Conservation (phyloP, 106 monocot species). For the Acanthochlamys bracteata region DNA sequence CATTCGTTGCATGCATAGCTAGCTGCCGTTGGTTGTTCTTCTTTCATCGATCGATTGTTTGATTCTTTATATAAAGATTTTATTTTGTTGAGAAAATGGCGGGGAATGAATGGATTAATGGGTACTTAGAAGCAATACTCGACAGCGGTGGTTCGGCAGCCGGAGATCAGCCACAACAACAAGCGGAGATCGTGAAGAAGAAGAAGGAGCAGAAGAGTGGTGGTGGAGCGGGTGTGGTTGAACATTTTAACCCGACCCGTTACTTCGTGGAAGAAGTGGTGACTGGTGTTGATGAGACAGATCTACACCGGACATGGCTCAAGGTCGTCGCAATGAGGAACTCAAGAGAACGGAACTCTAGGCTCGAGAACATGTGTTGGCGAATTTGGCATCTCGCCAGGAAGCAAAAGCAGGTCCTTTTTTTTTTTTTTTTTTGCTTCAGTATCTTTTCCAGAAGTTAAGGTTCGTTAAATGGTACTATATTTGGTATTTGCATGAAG, state of each 20-base stretch:
- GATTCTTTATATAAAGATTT: no score
- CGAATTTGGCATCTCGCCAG: constrained; percentile 93
- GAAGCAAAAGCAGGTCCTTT: constrained; percentile 70
- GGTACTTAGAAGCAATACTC: constrained; percentile 94
- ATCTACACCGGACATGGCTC: constrained; percentile 91
- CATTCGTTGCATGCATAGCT: no score
- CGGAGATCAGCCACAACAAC: no score
- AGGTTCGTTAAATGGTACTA: no score
- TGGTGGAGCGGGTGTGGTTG: constrained; percentile 12
- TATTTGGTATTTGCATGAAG: no score
- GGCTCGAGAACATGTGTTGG: constrained; percentile 99
- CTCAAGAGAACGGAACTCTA: constrained; percentile 56
- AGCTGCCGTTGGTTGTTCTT: no score
- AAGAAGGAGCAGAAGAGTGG: no score
- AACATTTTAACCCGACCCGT: constrained; percentile 78
- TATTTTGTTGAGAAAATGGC: no score
- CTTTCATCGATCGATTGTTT: no score
- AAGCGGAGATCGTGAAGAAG: constrained; percentile 10
- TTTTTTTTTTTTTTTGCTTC: no score
- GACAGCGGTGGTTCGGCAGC: constrained; percentile 48
- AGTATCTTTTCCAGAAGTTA: no score
- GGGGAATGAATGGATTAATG: constrained; percentile 97
- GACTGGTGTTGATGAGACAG: constrained; percentile 72
- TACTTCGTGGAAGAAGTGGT: constrained; percentile 98
- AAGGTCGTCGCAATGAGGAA: constrained; percentile 90